Base-by-base conservation (phyloP, 1,284 basidiomycete genomes). In the Sanghuangporus weigelae region DNA sequence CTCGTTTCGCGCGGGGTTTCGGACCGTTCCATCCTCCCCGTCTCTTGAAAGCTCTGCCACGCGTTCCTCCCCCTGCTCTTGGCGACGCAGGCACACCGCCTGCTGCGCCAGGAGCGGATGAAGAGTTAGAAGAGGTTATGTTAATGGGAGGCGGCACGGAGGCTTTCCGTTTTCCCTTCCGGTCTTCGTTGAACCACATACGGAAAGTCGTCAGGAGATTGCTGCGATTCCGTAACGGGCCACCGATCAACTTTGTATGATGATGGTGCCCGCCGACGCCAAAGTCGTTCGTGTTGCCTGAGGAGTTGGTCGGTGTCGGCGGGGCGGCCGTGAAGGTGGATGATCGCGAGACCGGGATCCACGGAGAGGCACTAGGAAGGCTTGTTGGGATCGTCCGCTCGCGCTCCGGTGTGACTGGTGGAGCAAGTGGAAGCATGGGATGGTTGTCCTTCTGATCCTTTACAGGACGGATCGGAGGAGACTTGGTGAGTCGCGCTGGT, bases 131-230 rank as follows among this genome's bases (percentile, higher is more conserved):
- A 2, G 63, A 53, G 40, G 16, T 59, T 50, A 42, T 60, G 44
- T 44, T 40, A 31, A 40, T 54, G 31, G 56, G 56, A 60, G 64
- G 49, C 16, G 65, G 54, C n/a, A 53, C 44, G 40, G 70, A 56
- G 49, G 83, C 84, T 71, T 89, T 87, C 60, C 85, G 78, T 73
- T 92, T 93, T 5, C 89, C 87, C 70, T 90, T 92, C 68, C 80
- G 78, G 67, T 92, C 90, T 66, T 92, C 90, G 63, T 89, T 82
- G 74, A 93, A 91, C 90, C 90, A 93, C 64, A 86, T 78, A 49
- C 88, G 79, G 73, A 93, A 90, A 8, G 90, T 81, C 2, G 85
- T 83, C 40, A 93, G 72, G 48, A 93, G 70, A 69, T 87, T 92
- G 0, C 87, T 88, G 40, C 90, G 81, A 70, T 86, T 84, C 19